Evolutionary conservation across 805 yeast species (phyloP).

Genomic region (Sugiyamaella lignohabitans): DNA sequence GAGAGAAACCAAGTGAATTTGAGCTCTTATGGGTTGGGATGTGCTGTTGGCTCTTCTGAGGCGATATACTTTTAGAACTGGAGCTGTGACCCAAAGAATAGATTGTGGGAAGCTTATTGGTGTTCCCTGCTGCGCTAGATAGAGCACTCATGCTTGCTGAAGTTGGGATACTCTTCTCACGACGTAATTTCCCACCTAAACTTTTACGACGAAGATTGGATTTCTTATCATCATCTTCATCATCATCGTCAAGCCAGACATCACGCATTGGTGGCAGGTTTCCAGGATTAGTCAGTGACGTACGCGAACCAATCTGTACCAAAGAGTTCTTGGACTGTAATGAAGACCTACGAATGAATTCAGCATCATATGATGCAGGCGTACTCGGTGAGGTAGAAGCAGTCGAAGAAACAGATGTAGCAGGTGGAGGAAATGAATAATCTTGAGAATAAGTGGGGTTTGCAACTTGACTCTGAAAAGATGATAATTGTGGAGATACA

Average conservation of each 20-base stretch:
- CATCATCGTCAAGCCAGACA: slow-evolving; percentile 25
- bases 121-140: background rate
- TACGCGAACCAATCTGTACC: background rate
- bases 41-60: background rate
- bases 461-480: background rate
- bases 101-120: background rate
- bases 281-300: background rate
- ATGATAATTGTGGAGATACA: no score
- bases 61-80: background rate
- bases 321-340: no score
- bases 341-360: no score
- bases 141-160: background rate
- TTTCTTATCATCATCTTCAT: slow-evolving; percentile 11
- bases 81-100: background rate
- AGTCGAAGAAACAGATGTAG: no score
- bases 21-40: background rate
- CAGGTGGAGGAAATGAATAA: background rate
- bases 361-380: no score
- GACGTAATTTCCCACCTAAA: background rate
- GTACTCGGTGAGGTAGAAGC: no score
- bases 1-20: background rate
- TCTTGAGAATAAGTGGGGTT: background rate
- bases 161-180: background rate
- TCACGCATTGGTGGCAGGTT: slow-evolving; percentile 20
- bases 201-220: background rate